Percentiles rank a stretch among this genome's conserved stretches.
Conservation (phyloP, 1,139 yeast species). For the Candida mesenterica region DNA sequence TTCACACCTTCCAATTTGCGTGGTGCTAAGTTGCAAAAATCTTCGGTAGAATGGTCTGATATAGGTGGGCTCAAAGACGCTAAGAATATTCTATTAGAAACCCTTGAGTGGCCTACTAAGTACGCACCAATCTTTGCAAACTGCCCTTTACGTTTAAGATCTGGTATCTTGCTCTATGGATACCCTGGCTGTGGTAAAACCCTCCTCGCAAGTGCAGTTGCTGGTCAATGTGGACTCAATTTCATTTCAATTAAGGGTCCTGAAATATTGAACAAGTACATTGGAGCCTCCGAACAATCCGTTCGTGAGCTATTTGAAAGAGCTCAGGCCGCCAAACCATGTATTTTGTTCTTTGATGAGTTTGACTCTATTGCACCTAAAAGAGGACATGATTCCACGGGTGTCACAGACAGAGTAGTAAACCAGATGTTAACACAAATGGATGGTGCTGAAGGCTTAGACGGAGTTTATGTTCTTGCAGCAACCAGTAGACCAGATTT, state of each 20-base stretch:
- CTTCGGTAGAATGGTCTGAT: conserved; percentile 75
- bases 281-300: conserved; percentile 96
- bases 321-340: conserved; percentile 93
- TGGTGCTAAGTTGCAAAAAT: conserved; percentile 83
- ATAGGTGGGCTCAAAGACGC: conserved; percentile 87
- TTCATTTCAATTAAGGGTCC: conserved; percentile 96
- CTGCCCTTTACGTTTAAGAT: conserved; percentile 82
- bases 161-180: conserved; percentile 89
- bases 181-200: conserved; percentile 99
- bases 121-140: conserved; percentile 91
- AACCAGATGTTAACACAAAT: conserved; percentile 96
- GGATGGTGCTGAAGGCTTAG: conserved; percentile 99
- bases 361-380: conserved; percentile 97
- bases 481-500: conserved; percentile 95
- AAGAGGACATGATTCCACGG: conserved; percentile 97
- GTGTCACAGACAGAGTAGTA: conserved; percentile 96
- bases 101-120: conserved; percentile 95
- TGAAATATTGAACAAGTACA: conserved; percentile 90
- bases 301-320: conserved; percentile 91
- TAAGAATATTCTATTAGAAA: conserved; percentile 73
- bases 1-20: conserved; percentile 80
- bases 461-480: conserved; percentile 94
- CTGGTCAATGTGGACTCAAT: conserved; percentile 91
- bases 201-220: conserved; percentile 86
- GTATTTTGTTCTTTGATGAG: conserved; percentile 91